Evolutionary conservation across 2,329 filamentous ascomycete genomes (phyloP), one percentile per base, ranked within the genome.

Genomic region (Monilinia aucupariae): DNA sequence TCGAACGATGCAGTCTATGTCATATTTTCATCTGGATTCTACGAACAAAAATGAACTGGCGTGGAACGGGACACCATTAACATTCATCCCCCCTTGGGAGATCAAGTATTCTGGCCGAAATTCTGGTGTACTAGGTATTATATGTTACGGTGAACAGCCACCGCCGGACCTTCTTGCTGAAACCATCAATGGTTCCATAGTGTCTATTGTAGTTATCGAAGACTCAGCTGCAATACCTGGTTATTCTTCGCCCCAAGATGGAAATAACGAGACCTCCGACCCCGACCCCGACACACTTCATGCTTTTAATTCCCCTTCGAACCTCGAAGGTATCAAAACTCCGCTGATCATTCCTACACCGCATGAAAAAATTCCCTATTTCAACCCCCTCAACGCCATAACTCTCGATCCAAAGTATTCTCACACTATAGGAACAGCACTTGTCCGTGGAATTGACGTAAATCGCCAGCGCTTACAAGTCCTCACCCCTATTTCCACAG

Each of bases 1-100:
- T 3, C 79, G 88, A 58, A 81, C 82, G 7, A 91, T 93, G 87
- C 88, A 92, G 68, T 84, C 81, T n/a, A 86, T 91, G 80, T 87
- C 89, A 0, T 93, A 92, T 69, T 91, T 93, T 70, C 90, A 93
- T 71, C 67, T 78, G 12, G 70, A 74, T 22, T 53, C 64, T 47
- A 61, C 34, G 53, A 68, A 49, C 56, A 68, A 64, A 64, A 64
- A 64, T 4, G n/a, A 48, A 58, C 49, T 66, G 65, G 67, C 60
- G 55, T 74, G 71, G 51, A 90, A 85, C 82, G 76, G 78, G 0
- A 77, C 76, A 0, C 82, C 88, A 0, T 75, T 92, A 10, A 83
- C 83, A 1, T 76, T 78, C 0, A 69, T 81, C 9, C 73, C 79
- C 0, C 89, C 89, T 0, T 86, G 84, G 80, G 75, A 84, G 45